Evolutionary conservation across 305 asterid species (phyloP).

Genomic region (Fraxinus latifolia): DNA sequence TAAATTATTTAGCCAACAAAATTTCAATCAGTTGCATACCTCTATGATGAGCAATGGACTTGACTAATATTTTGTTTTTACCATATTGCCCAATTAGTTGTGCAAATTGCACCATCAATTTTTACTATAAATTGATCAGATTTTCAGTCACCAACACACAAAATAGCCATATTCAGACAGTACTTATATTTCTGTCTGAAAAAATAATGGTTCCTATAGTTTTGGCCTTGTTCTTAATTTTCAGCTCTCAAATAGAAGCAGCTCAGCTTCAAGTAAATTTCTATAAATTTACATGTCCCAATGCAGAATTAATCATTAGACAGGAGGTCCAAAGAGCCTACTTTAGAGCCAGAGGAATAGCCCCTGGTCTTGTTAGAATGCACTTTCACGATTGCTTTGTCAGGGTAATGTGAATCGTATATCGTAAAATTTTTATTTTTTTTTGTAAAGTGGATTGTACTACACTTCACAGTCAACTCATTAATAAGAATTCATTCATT

Average conservation of each 20-base stretch:
- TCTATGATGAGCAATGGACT: background rate
- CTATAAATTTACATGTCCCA: background rate
- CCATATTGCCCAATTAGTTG: background rate
- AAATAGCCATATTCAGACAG: background rate
- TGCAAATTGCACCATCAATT: background rate
- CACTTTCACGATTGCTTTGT: conserved; percentile 27
- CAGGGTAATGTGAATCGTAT: background rate
- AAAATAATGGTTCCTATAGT: background rate
- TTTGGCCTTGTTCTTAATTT: background rate
- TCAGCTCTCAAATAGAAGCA: conserved; percentile 1
- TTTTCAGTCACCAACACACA: background rate
- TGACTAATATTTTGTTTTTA: background rate
- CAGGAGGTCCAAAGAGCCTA: conserved; percentile 18
- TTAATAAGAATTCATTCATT: too few relatives aligned
- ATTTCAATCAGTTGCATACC: background rate
- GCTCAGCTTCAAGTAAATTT: conserved; percentile 17
- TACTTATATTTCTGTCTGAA: background rate
- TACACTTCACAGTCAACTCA: background rate
- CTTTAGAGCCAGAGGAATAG: conserved; percentile 15
- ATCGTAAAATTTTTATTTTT: background rate
- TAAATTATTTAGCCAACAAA: background rate
- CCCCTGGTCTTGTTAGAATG: conserved; percentile 21
- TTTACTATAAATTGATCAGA: background rate
- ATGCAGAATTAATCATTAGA: conserved; percentile 9
- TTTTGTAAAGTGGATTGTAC: background rate